Evolutionary conservation across 805 yeast genomes (phyloP), one percentile per base, ranked within the genome.

Genomic region (Jamesozyma hellenica): DNA sequence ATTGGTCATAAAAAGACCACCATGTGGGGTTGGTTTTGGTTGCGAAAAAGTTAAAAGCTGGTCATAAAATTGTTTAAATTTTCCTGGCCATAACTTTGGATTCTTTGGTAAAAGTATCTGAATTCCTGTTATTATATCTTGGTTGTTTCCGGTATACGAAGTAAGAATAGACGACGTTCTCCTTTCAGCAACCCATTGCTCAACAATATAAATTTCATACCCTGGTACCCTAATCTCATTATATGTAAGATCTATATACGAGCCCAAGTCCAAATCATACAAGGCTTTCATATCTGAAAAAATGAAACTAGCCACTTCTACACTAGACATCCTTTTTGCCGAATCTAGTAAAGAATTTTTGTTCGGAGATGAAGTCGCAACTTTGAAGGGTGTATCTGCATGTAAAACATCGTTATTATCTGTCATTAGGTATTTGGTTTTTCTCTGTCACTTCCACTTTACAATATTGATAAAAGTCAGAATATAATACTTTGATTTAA

Each of bases 141-240:
- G 67, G 6, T 74, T 54, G 53, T 86, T 83, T 3, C 98, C 98
- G 0, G 98, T 92, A 56, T 72, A 92, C 0, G 90, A 76, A 1
- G 92, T 76, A n/a, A 90, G 79, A 4, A 82, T 69, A 1, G 82
- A 70, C 23, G 84, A 78, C n/a, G 76, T 63, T 34, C 72, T 68
- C 32, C 98, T 67, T 43, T 78, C 79, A 23, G 81, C 68, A 2
- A 83, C 79, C 98, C 98, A 92, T 58, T 90, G 96, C 58, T 92
- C 97, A 11, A 90, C 95, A 28, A 92, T 66, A 56, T 92, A 92
- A 12, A 83, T 72, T 60, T 92, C 97, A 55, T 82, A 87, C 2
- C 98, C 97, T 1, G 66, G 50, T 16, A 81, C 66, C 8, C 61
- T 63, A 5, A 77, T 59, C 39, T 68, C 70, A 33, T 71, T 72